Conservation (phyloP, 345 rosid genomes). For the Luvunga scandens region DNA sequence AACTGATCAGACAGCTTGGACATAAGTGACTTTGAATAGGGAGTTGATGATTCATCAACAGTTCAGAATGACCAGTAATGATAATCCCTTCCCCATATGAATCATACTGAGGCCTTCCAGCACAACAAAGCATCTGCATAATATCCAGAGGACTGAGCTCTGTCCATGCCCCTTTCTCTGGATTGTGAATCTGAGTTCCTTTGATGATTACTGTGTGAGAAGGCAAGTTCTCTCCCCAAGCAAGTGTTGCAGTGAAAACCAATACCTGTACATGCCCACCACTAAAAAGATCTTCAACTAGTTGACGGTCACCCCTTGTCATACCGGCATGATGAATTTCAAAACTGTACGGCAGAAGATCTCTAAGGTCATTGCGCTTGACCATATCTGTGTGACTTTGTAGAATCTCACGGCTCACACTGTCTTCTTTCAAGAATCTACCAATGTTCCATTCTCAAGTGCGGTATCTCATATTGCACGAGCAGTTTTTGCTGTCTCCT, state of each 20-base stretch:
- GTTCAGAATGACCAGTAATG: slow-evolving; percentile 87
- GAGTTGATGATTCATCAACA: slow-evolving; percentile 93
- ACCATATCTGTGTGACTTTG: slow-evolving; percentile 64
- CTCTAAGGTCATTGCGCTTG: slow-evolving; percentile 72
- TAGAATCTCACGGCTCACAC: slow-evolving; percentile 80
- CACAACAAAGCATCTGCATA: slow-evolving; percentile 99
- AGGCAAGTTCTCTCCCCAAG: slow-evolving; percentile 98
- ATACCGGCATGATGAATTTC: slow-evolving; percentile 95
- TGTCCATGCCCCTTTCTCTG: slow-evolving; percentile 98
- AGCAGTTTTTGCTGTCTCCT: slow-evolving; percentile 94
- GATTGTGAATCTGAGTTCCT: slow-evolving; percentile 92
- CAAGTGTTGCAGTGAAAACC: slow-evolving; percentile 97
- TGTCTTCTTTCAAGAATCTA: slow-evolving; percentile 78
- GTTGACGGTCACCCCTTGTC: slow-evolving; percentile 81
- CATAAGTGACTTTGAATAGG: slow-evolving; percentile 95
- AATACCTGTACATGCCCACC: slow-evolving; percentile 79
- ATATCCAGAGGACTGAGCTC: slow-evolving; percentile 94
- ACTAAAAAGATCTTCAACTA: slow-evolving; percentile 81
- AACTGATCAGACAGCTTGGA: slow-evolving; percentile 96
- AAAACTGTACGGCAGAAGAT: slow-evolving; percentile 84
- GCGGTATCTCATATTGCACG: slow-evolving; percentile 71
- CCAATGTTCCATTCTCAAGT: slow-evolving; percentile 78
- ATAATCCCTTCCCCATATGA: slow-evolving; percentile 90
- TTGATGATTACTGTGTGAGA: slow-evolving; percentile 92
- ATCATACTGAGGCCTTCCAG: slow-evolving; percentile 96